Conservation (phyloP, 352 stramenopile genomes). For the Pythium phragmitis region DNA sequence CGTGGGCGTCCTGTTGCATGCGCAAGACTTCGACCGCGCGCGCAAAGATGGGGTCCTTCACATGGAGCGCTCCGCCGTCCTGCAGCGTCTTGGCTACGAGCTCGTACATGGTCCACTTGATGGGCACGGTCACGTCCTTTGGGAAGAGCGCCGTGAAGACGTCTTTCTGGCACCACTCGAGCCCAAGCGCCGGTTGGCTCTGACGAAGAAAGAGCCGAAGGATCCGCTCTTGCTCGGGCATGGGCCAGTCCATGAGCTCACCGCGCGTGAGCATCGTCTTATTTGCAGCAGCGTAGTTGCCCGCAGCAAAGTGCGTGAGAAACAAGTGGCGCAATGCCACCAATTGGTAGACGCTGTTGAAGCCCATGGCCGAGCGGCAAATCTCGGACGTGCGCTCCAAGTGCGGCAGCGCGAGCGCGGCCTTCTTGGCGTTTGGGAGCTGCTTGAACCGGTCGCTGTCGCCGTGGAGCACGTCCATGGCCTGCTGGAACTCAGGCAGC, state of each 20-base stretch:
- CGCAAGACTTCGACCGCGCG: slow-evolving; percentile 54
- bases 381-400: slow-evolving; percentile 73
- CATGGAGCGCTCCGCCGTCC: slow-evolving; percentile 38
- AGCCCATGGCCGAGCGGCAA: slow-evolving; percentile 74
- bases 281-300: slow-evolving; percentile 46
- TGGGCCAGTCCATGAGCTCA: slow-evolving; percentile 69
- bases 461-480: slow-evolving; percentile 50
- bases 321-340: slow-evolving; percentile 62
- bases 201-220: slow-evolving; percentile 57
- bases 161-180: slow-evolving; percentile 59
- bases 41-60: slow-evolving; percentile 63
- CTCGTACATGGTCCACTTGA: slow-evolving; percentile 77
- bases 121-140: slow-evolving; percentile 54
- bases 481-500: slow-evolving; percentile 73
- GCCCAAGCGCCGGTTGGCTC: slow-evolving; percentile 43
- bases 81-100: slow-evolving; percentile 53
- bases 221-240: slow-evolving; percentile 70
- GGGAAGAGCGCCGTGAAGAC: slow-evolving; percentile 52
- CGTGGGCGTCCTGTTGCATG: slow-evolving; percentile 56
- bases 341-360: slow-evolving; percentile 63
- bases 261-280: slow-evolving; percentile 67
- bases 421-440: slow-evolving; percentile 51
- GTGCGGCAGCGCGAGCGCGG: slow-evolving; percentile 45
- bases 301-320: slow-evolving; percentile 61
- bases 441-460: slow-evolving; percentile 34